Percentiles rank a stretch among this genome's conserved stretches.
These are phyloP conservation scores for Melastoma candidum DNA, from an alignment of 441 rosid genomes.

Conservation along the genomic window DNA sequence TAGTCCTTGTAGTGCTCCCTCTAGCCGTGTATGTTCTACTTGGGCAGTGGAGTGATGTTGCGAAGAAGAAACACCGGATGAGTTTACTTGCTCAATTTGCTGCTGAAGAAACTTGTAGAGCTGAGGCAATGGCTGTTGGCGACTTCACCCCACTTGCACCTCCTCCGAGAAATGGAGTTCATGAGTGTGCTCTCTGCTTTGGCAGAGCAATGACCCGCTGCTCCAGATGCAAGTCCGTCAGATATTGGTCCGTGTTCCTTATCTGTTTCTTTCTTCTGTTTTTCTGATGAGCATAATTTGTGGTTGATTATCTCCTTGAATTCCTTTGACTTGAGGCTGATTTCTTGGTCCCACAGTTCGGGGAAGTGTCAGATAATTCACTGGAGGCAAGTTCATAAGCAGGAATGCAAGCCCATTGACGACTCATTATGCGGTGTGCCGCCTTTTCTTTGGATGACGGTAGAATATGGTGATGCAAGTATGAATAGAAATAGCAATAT, in stretches of 20 bases:
- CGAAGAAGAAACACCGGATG: conserved; percentile 51
- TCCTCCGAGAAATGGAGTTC: conserved; percentile 32
- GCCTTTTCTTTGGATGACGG: conserved; percentile 24
- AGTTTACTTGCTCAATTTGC: conserved; percentile 62
- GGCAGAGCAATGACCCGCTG: conserved; percentile 84
- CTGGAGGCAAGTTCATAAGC: conserved; percentile 75
- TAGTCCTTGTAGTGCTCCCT: conserved; percentile 81
- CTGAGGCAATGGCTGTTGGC: conserved; percentile 38
- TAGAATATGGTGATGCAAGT: conserved; percentile 19
- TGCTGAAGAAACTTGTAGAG: conserved; percentile 67
- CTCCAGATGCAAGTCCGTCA: conserved; percentile 76
- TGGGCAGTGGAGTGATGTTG: conserved; percentile 77
- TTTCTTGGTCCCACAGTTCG: conserved; percentile 41
- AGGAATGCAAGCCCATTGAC: conserved; percentile 51
- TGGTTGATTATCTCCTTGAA: conserved; percentile 3
- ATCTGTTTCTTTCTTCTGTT: conserved; percentile 6
- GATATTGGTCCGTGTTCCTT: conserved; percentile 59
- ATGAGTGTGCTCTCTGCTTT: conserved; percentile 63
- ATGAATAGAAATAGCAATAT: conserved; percentile 18
- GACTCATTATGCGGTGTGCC: conserved; percentile 31
- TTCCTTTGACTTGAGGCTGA: not conserved
- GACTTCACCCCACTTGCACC: conserved; percentile 26
- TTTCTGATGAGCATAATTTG: not conserved
- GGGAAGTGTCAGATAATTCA: conserved; percentile 87
- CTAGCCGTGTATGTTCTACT: conserved; percentile 59